A percentile compares a stretch with the other conserved stretches of the same genome.
Evolutionary conservation across 2,329 filamentous ascomycete genomes (phyloP).

Genomic region (Pezicula radicicola): DNA sequence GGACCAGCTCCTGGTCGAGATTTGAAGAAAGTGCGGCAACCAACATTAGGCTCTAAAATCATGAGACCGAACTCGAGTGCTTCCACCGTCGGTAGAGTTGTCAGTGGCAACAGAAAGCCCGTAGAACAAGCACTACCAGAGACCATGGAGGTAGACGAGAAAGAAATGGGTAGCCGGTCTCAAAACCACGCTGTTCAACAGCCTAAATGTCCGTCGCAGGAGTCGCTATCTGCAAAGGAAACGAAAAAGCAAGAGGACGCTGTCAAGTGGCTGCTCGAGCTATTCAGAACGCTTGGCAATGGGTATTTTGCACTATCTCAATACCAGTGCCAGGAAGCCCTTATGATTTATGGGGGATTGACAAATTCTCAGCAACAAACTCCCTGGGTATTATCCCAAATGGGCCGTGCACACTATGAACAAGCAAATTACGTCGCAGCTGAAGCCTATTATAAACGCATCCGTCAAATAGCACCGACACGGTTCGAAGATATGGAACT

Average conservation of each 20-base stretch:
- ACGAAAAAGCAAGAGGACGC: constrained; percentile 69
- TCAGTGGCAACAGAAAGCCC: constrained; percentile 86
- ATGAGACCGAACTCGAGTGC: constrained; percentile 64
- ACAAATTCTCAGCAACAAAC: constrained; percentile 78
- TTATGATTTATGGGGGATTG: constrained; percentile 70
- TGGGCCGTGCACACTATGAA: constrained; percentile 90
- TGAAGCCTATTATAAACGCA: constrained; percentile 78
- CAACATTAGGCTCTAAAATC: constrained; percentile 51
- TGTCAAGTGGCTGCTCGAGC: constrained; percentile 71
- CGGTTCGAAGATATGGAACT: constrained; percentile 94
- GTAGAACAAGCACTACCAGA: constrained; percentile 47
- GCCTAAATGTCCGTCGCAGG: constrained; percentile 14
- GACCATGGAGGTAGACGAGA: constrained; percentile 65
- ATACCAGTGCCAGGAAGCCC: constrained; percentile 75
- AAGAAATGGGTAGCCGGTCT: constrained; percentile 43
- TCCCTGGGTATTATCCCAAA: constrained; percentile 87
- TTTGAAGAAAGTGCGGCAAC: constrained; percentile 79
- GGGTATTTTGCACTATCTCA: constrained; percentile 77
- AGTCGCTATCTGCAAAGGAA: constrained; percentile 41
- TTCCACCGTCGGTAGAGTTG: constrained; percentile 77
- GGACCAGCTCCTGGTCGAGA: constrained; percentile 66
- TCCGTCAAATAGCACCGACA: constrained; percentile 77
- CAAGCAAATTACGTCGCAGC: constrained; percentile 82
- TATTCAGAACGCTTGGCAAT: constrained; percentile 77
- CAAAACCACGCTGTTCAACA: constrained; percentile 23